Percentiles rank a stretch among this genome's conserved stretches.
phyloP scores from a whole-genome alignment of 2,329 filamentous ascomycete genomes.

The Chaetothyriales sp. region DNA sequence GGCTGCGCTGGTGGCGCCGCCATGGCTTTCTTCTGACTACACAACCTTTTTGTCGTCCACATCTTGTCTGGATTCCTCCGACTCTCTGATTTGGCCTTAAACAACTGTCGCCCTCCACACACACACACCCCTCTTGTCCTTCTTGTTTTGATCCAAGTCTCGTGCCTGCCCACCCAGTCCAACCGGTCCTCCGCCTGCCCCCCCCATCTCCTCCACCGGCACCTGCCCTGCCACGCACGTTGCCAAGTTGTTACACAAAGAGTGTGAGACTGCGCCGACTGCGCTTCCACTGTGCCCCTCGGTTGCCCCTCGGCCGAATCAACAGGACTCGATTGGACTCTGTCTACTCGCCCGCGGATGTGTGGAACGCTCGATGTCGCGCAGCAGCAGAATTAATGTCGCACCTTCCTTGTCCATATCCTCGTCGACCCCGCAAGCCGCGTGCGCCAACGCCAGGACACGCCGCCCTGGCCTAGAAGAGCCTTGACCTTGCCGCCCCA shows the following conservation, averaged over 20 bases:
- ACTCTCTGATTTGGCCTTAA: not conserved
- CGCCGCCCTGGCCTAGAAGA: not conserved
- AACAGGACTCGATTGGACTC: not conserved
- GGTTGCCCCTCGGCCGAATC: not conserved
- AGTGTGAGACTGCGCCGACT: not conserved
- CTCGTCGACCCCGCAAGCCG: not conserved
- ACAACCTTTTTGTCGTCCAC: not conserved
- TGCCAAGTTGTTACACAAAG: not conserved
- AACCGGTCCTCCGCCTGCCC: not conserved
- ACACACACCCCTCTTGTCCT: not conserved
- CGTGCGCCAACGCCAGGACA: not conserved
- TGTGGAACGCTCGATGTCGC: not conserved
- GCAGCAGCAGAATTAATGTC: not conserved
- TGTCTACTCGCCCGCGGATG: not conserved
- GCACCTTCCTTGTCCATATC: not conserved
- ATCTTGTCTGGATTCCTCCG: not conserved
- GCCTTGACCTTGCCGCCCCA: conserved; percentile 2
- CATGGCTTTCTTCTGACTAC: not conserved
- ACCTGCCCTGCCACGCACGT: not conserved
- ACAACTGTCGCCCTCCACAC: not conserved
- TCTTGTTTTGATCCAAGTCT: not conserved
- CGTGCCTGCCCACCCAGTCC: not conserved
- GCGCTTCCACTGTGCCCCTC: not conserved
- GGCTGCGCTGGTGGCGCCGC: not conserved
- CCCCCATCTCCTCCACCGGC: not conserved